Conservation (phyloP, 2,329 filamentous ascomycete genomes). For the Botrytis porri region DNA sequence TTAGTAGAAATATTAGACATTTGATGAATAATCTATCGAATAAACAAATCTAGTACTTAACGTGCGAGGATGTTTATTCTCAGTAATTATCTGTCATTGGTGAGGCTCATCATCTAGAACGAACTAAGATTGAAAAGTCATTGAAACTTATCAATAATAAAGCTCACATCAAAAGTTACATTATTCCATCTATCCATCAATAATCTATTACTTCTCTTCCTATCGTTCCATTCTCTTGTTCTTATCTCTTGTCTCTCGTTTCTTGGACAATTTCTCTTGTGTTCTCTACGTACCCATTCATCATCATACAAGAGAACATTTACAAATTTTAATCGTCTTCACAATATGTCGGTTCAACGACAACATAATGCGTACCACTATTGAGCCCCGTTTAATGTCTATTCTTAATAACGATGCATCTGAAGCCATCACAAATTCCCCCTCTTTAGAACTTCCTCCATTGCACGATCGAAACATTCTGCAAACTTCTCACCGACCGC, state of each 20-base stretch:
- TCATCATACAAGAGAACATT: neutral
- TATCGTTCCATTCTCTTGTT: neutral
- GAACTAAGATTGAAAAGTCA: neutral
- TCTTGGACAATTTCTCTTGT: neutral
- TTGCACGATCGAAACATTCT: slow-evolving; percentile 49
- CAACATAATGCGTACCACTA: slow-evolving; percentile 44
- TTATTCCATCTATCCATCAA: neutral
- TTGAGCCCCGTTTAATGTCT: slow-evolving; percentile 65
- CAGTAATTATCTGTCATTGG: neutral
- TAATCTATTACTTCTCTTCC: neutral
- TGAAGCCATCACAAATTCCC: slow-evolving; percentile 31
- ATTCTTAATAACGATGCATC: slow-evolving; percentile 57
- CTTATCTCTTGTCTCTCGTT: neutral
- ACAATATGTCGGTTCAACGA: neutral
- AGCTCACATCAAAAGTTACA: neutral
- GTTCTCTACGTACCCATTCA: neutral
- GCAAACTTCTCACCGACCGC: slow-evolving; percentile 43
- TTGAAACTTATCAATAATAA: neutral
- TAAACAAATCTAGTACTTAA: too few relatives aligned
- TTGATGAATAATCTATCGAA: too few relatives aligned
- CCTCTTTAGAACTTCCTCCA: slow-evolving; percentile 53
- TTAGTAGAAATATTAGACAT: too few relatives aligned
- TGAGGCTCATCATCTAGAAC: neutral
- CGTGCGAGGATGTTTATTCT: neutral
- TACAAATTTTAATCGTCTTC: slow-evolving; percentile 4